Evolutionary conservation across 2,329 filamentous ascomycete genomes (phyloP), one percentile per base, ranked within the genome.

Genomic region (Exophiala viscosa): DNA sequence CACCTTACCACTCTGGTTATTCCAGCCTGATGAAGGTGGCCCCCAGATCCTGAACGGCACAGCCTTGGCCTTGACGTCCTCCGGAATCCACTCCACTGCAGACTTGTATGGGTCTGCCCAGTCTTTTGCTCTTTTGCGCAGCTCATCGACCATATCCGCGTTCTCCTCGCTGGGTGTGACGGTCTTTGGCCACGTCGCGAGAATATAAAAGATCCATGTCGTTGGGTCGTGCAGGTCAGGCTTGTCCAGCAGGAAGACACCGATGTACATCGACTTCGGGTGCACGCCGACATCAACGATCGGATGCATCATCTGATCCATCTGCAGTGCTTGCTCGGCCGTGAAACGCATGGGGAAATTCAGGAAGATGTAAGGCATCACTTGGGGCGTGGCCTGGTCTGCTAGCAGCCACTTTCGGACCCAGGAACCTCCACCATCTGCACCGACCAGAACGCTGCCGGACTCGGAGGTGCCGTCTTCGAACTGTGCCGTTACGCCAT

Each of bases 1-100:
- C 9, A 75, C 69, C 34, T 69, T 67, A 2, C 69, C 70, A 4
- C 52, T 57, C 13, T 52, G 55, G 39, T 63, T 66, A 45, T 57
- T 51, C 67, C 67, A 69, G 1, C 57, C 48, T 6, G 63, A 46
- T 28, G 41, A 49, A 5, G 55, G 57, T 14, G 55, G 57, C 13
- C 49, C 50, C 60, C 62, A 64, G 43, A 63, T 60, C 40, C 49
- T 54, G 56, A 62, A 39, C n/a, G 52, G 55, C 5, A 65, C 58
- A 3, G 46, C 48, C 17, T 59, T 59, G 9, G 54, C 54, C 36
- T 50, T 47, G n/a, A 48, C 57, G 13, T 58, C 58, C n/a, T 57
- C 48, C 11, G 62, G 57, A 32, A 58, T 55, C 54, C 52, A 55
- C 35, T 58, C 48, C 5, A 55, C 58, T 5, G 52, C 58, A 6